Percentiles rank a stretch among this genome's conserved stretches.
These are phyloP conservation scores for Protea cynaroides DNA, from an alignment of 164 flowering plant species.

Conservation along the genomic window DNA sequence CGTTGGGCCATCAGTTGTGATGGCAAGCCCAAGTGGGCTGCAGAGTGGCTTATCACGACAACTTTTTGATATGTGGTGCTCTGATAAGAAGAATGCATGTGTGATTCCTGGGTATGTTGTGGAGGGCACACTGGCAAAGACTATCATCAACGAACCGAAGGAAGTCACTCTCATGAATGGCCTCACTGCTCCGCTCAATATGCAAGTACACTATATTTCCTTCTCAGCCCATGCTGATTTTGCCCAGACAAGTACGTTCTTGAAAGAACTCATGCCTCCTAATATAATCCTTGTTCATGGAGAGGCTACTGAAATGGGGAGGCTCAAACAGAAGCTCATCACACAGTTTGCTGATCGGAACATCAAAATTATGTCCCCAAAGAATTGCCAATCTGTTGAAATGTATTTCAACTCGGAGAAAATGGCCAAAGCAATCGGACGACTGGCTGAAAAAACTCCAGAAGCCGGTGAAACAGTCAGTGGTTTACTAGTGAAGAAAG, in stretches of 20 bases:
- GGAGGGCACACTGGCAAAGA: conserved; percentile 86
- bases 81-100: conserved; percentile 90
- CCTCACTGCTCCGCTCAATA: conserved; percentile 80
- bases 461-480: conserved; percentile 76
- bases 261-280: conserved; percentile 90
- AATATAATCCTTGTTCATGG: conserved; percentile 96
- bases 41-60: conserved; percentile 94
- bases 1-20: conserved; percentile 93
- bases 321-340: conserved; percentile 84
- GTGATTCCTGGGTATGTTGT: conserved; percentile 92
- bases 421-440: conserved; percentile 90
- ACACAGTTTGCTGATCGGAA: conserved; percentile 68
- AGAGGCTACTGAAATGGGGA: conserved; percentile 88
- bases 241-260: conserved; percentile 81
- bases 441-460: conserved; percentile 80
- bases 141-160: conserved; percentile 86
- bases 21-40: conserved; percentile 93
- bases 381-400: conserved; percentile 94
- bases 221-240: conserved; percentile 97
- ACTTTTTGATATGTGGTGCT: conserved; percentile 91
- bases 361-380: conserved; percentile 73
- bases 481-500: conserved; percentile 87
- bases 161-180: conserved; percentile 95
- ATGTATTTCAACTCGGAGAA: conserved; percentile 91
- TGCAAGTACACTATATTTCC: conserved; percentile 92